Conservation (phyloP, 768 basidiomycete genomes). For the Tylopilus balloui region DNA sequence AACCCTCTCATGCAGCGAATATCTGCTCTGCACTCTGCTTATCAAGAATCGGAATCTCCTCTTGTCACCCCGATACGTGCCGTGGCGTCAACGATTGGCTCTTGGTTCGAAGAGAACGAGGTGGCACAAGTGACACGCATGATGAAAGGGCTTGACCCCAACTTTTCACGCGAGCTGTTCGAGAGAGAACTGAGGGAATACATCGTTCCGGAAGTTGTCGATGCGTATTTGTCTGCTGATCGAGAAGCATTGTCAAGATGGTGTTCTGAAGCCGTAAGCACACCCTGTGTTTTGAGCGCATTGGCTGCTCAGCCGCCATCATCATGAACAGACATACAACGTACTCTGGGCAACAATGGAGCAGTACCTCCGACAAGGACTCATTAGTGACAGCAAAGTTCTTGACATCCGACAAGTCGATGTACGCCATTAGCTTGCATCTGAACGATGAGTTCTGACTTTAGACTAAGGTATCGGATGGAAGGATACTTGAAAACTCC, state of each 20-base stretch:
- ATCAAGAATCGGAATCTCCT: constrained; percentile 92
- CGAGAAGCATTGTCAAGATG: constrained; percentile 79
- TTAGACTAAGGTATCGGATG: constrained; percentile 61
- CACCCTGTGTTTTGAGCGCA: neutral
- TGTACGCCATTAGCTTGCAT: constrained; percentile 43
- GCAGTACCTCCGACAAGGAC: constrained; percentile 83
- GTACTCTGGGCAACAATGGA: constrained; percentile 99
- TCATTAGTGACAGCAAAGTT: constrained; percentile 89
- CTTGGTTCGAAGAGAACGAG: constrained; percentile 97
- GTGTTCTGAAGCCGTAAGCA: constrained; percentile 92
- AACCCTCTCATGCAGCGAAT: constrained; percentile 71
- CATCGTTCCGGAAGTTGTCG: constrained; percentile 96
- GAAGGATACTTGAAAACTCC: constrained; percentile 86
- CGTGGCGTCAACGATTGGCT: constrained; percentile 80
- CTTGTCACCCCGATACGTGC: constrained; percentile 75
- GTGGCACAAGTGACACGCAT: constrained; percentile 89
- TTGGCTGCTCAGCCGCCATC: neutral
- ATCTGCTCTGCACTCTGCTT: constrained; percentile 58
- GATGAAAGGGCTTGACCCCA: constrained; percentile 86
- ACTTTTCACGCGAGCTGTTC: constrained; percentile 81
- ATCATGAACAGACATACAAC: constrained; percentile 75
- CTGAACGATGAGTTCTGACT: constrained; percentile 1
- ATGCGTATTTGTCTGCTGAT: constrained; percentile 91
- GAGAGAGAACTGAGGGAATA: constrained; percentile 91
- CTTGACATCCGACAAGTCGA: constrained; percentile 98